Evolutionary conservation across 352 stramenopile species (phyloP).

Genomic region (Aphanomyces stellatus): DNA sequence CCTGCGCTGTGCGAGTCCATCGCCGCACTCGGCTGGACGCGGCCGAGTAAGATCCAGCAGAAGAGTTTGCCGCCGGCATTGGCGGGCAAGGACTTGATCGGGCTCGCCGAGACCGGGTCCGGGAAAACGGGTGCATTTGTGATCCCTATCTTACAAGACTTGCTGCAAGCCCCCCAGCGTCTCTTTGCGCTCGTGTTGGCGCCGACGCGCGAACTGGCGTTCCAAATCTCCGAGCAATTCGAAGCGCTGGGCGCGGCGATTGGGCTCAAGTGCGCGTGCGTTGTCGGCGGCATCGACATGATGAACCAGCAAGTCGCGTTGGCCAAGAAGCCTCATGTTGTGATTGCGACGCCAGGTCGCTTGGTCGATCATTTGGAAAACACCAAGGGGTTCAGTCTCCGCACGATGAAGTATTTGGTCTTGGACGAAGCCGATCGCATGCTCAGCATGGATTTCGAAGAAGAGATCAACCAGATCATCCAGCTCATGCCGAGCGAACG

Average conservation of each 20-base stretch:
- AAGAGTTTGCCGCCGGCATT: slow-evolving; percentile 90
- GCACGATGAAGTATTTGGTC: slow-evolving; percentile 86
- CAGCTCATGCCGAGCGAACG: slow-evolving; percentile 90
- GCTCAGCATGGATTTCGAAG: slow-evolving; percentile 97
- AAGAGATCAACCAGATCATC: slow-evolving; percentile 99
- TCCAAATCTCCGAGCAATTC: slow-evolving; percentile 95
- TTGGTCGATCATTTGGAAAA: slow-evolving; percentile 94
- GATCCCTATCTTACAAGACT: slow-evolving; percentile 88
- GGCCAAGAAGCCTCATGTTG: slow-evolving; percentile 94
- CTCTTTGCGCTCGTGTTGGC: slow-evolving; percentile 89
- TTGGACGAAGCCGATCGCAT: slow-evolving; percentile 94
- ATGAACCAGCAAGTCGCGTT: slow-evolving; percentile 96
- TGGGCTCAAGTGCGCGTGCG: slow-evolving; percentile 86
- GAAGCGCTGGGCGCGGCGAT: slow-evolving; percentile 87
- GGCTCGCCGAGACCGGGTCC: slow-evolving; percentile 91
- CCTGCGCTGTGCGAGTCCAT: slow-evolving; percentile 88
- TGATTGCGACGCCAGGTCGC: slow-evolving; percentile 90
- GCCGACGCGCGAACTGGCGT: slow-evolving; percentile 92
- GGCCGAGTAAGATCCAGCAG: slow-evolving; percentile 94
- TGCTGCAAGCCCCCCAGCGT: slow-evolving; percentile 87
- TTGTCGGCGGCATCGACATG: slow-evolving; percentile 96
- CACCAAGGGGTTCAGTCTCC: slow-evolving; percentile 93
- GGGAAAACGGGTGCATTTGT: slow-evolving; percentile 95
- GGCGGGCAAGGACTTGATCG: slow-evolving; percentile 94
- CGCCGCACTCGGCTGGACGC: slow-evolving; percentile 86